These are phyloP conservation scores for Rhododendron kiyosumense DNA, from an alignment of 148 eudicot species.

Conservation along the genomic window DNA sequence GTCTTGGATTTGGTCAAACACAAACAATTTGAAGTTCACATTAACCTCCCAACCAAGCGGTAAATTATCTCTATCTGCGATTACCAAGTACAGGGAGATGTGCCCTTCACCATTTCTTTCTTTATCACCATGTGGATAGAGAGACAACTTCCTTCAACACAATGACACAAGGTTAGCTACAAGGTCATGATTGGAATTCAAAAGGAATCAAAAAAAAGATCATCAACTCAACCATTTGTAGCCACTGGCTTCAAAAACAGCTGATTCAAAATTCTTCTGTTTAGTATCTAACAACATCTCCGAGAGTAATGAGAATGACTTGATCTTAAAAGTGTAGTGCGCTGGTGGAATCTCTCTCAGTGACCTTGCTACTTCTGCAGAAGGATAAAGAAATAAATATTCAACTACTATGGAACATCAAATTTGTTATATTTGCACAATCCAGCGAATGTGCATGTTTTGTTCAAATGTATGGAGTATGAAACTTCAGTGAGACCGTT, in stretches of 20 bases:
- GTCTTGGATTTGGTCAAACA: not conserved
- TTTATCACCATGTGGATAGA: not conserved
- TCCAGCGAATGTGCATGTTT: not conserved
- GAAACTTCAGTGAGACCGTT: no score
- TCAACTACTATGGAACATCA: no score
- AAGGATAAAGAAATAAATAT: not conserved
- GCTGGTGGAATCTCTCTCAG: constrained; percentile 1
- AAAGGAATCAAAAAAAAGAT: not conserved
- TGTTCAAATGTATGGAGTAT: no score
- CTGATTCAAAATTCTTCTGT: not conserved
- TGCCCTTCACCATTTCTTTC: not conserved
- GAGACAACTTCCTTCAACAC: not conserved
- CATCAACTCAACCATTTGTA: not conserved
- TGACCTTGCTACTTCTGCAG: no score
- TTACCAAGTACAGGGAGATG: constrained; percentile 5
- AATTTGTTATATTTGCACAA: not conserved
- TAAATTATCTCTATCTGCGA: not conserved
- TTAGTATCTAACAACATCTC: not conserved
- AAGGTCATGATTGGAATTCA: no score
- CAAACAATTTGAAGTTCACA: not conserved
- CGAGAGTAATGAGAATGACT: constrained; percentile 4
- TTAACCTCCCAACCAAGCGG: constrained; percentile 11
- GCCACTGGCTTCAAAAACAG: not conserved
- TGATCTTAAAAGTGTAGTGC: not conserved
- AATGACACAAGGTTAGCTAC: not conserved